These are phyloP conservation scores for Cardamine chenopodiifolia DNA, from an alignment of 345 rosid genomes.

Conservation along the genomic window DNA sequence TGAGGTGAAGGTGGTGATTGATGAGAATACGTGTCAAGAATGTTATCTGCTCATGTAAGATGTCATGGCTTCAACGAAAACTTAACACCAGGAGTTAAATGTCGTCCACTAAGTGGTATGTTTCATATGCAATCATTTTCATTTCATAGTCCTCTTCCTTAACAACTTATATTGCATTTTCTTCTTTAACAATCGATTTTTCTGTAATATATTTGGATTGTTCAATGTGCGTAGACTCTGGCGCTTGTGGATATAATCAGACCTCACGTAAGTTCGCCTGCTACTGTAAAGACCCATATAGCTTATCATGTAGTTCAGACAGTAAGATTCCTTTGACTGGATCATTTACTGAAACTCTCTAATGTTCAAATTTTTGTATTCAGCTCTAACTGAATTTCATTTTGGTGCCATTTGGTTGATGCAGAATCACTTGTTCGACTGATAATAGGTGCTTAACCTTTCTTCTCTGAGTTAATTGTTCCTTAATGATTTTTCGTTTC, in stretches of 20 bases:
- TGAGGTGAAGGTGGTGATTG: constrained; percentile 38
- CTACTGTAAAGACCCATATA: constrained; percentile 4
- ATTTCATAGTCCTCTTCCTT: background rate
- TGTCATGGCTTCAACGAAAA: constrained; percentile 28
- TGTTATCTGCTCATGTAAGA: background rate
- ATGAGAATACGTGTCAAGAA: background rate
- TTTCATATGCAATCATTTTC: constrained; percentile 13
- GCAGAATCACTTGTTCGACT: background rate
- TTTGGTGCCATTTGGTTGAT: background rate
- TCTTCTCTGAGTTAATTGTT: background rate
- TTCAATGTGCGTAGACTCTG: background rate
- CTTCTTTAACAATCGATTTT: background rate
- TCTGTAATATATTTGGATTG: background rate
- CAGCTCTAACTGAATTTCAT: background rate
- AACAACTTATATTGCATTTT: background rate
- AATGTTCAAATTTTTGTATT: background rate
- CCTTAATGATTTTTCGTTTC: background rate
- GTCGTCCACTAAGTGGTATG: constrained; percentile 22
- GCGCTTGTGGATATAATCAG: background rate
- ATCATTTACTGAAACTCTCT: background rate
- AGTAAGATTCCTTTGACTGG: background rate
- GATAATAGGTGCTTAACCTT: background rate
- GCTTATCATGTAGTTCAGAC: background rate
- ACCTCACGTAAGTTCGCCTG: background rate
- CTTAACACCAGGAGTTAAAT: background rate